Base-by-base conservation (phyloP, 495 filamentous ascomycete species). In the Hyaloscypha finlandica region DNA sequence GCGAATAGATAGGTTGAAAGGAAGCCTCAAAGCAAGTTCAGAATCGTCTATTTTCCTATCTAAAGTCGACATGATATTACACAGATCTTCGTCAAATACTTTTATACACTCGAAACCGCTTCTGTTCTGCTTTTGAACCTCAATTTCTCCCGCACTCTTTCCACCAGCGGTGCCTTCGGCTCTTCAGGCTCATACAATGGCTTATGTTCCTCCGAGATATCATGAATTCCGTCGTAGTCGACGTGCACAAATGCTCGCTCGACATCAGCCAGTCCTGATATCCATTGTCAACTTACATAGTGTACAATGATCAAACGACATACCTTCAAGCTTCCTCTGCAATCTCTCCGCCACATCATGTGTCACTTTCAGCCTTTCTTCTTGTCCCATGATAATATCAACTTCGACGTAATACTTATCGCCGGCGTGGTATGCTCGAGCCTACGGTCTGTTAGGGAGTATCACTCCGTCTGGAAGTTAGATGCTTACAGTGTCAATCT, bases 181-280 rank as follows among this genome's bases (percentile, higher is more conserved):
- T 63, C 62, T 61, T 74, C 6, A 12, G 42, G 67, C 45, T 82
- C 81, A 64, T 85, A 85, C 6, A 85, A 66, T 2, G 81, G 81
- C 67, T 85, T 84, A 69, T 86, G 84, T 71, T 86, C 84, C 63
- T 83, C 77, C 35, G 81, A 67, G 55, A 81, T 73, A 57, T 84
- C 77, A 57, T 86, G 79, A 11, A 75, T 74, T 59, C 78, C 75
- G 59, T 83, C 76, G 67, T 86, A 85, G 71, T 85, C 84, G 33
- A 86, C 81, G 68, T 87, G 83, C 30, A 86, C 84, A 68, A 85
- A 87, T 5, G 83, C 83, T 59, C 84, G 73, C 64, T 85, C 83
- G 16, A 87, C 83, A 71, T 82, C 79, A 11, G 77, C 69, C 25
- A 85, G 73, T 11, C 81, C 65, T 63, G 67, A 20, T 37, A 54